phyloP scores from a whole-genome alignment of 768 basidiomycete species.

The Hemileccinum impolitum region DNA sequence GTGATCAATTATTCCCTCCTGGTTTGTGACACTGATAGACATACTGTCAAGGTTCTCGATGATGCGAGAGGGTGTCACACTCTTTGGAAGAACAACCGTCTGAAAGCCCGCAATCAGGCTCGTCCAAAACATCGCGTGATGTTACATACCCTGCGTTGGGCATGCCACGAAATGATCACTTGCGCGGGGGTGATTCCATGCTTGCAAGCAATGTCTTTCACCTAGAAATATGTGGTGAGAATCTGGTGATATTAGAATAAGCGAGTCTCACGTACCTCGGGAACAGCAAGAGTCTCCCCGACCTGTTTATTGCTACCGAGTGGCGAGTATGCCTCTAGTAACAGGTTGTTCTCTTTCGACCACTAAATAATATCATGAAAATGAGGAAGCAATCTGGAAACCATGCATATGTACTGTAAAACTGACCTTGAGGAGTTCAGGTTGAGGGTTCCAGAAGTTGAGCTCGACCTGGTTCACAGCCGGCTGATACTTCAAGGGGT shows the following conservation, averaged over 20 bases:
- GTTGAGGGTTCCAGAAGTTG: slow-evolving; percentile 74
- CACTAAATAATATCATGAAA: slow-evolving; percentile 44
- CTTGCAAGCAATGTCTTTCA: slow-evolving; percentile 55
- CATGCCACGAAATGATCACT: slow-evolving; percentile 71
- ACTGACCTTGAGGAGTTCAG: slow-evolving; percentile 62
- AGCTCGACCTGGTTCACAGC: slow-evolving; percentile 82
- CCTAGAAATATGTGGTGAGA: slow-evolving; percentile 26
- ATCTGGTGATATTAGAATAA: not conserved
- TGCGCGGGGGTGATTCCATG: slow-evolving; percentile 73
- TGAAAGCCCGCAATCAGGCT: slow-evolving; percentile 21
- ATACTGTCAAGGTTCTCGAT: slow-evolving; percentile 66
- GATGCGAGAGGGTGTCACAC: slow-evolving; percentile 65
- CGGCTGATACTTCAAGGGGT: slow-evolving; percentile 55
- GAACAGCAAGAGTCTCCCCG: slow-evolving; percentile 52
- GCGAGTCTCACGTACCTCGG: slow-evolving; percentile 38
- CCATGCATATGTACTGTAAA: not conserved
- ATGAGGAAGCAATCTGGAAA: not conserved
- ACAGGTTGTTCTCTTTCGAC: slow-evolving; percentile 59
- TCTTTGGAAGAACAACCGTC: slow-evolving; percentile 76
- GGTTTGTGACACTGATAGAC: not conserved
- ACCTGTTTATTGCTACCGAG: slow-evolving; percentile 63
- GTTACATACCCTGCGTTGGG: slow-evolving; percentile 64
- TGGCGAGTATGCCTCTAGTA: slow-evolving; percentile 77
- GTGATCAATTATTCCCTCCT: not conserved
- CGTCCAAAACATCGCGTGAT: not conserved